phyloP scores from a whole-genome alignment of 2,329 filamentous ascomycete species.

The Ophiosphaerella narmari region DNA sequence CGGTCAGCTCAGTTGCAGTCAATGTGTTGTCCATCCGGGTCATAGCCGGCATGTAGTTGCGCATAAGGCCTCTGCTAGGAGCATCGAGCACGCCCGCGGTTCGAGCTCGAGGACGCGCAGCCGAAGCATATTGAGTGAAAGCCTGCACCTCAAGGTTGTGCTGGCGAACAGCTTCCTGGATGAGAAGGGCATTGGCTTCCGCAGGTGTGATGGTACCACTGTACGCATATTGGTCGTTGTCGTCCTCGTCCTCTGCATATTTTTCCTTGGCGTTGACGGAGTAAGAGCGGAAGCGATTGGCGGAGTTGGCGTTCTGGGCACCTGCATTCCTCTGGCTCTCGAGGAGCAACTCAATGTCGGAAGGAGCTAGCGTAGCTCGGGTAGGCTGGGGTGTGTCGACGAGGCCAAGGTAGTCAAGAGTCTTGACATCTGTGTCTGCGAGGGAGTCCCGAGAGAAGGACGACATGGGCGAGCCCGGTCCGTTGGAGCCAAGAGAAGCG shows the following conservation, averaged over 20 bases:
- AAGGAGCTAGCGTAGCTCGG: conserved; percentile 70
- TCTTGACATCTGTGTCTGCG: conserved; percentile 87
- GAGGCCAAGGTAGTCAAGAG: conserved; percentile 91
- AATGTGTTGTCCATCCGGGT: conserved; percentile 67
- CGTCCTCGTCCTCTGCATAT: conserved; percentile 59
- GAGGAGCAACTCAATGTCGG: conserved; percentile 57
- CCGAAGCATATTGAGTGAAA: conserved; percentile 81
- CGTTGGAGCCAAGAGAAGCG: conserved; percentile 83
- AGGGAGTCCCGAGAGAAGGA: conserved; percentile 84
- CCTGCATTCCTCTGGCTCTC: conserved; percentile 63
- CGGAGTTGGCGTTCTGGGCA: conserved; percentile 63
- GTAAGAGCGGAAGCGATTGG: conserved; percentile 92
- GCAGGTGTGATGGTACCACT: conserved; percentile 65
- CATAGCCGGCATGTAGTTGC: conserved; percentile 72
- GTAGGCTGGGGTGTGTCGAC: conserved; percentile 88
- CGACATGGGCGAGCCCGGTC: conserved; percentile 83
- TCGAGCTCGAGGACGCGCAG: conserved; percentile 81
- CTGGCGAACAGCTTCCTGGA: conserved; percentile 77
- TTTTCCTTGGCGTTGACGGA: conserved; percentile 99
- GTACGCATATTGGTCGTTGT: conserved; percentile 68
- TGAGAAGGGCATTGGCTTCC: conserved; percentile 63
- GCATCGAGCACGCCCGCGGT: conserved; percentile 92
- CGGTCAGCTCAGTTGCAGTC: conserved; percentile 73
- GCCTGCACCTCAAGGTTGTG: conserved; percentile 94
- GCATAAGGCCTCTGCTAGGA: conserved; percentile 65